Evolutionary conservation across 176 grass and related monocot genomes (phyloP), one percentile per base, ranked within the genome.

Genomic region (Eleusine indica): DNA sequence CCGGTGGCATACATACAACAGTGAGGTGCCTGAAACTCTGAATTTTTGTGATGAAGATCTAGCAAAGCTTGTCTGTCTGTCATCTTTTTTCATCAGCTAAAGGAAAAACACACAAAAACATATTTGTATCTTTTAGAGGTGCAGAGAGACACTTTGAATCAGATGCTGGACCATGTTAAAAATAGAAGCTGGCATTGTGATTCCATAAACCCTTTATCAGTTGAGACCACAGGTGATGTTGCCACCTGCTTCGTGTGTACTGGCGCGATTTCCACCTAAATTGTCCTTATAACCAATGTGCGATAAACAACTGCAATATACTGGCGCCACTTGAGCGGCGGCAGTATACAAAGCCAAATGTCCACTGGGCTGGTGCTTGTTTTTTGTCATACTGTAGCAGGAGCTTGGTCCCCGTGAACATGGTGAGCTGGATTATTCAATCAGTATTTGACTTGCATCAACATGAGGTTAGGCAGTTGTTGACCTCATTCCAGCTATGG

Each of bases 371-470:
- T 86, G 72, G 65, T 65, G 58, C 58, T 22, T 81, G 35, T 52
- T 80, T 72, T 42, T 81, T 19, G 16, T 82, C 46, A 58, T 85
- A 56, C 43, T 77, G 66, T 60, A 22, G 49, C 44, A 42, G 6
- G 71, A 42, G 19, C 7, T 73, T 90, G 74, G 88, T 73, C 80
- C 80, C 79, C 73, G n/a, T 35, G 80, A 62, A 43, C 49, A 79
- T 13, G 68, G 62, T 80, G 88, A 79, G 84, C 69, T 83, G 84
- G 69, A 87, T 18, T 29, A 73, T 14, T 56, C 46, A 67, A 52
- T 79, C 60, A 64, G 40, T 69, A 21, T 47, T 87, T 80, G 80
- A 75, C 62, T 74, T 75, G 68, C 61, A 79, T 74, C 47, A 69
- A 41, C 16, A 49, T 43, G 52, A 73, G n/a, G 79, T 54, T 82